Evolutionary conservation across 352 stramenopile species (phyloP), one percentile per base, ranked within the genome.

Genomic region (Pythium dissotocum): DNA sequence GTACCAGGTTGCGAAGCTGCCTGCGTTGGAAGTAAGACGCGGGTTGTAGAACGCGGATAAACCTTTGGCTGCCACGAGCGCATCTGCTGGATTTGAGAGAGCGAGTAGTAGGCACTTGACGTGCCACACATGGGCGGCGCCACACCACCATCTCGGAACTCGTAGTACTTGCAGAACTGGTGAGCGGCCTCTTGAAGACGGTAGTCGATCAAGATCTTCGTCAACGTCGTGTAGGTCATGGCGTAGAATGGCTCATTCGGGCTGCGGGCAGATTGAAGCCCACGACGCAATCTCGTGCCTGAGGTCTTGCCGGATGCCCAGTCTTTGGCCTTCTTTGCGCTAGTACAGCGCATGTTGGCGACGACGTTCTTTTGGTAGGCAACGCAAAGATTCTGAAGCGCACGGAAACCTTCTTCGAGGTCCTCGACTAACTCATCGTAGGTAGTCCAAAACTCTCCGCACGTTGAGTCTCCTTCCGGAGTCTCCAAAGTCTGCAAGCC

Each of bases 141-240:
- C 10, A 59, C 38, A 14, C 60, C 38, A 14, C 60, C 49, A 1
- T 30, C 28, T 30, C 28, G 28, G 28, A 30, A 30, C 28, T 30
- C 28, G 28, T 30, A 30, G 28, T 30, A 30, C 28, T 30, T 30
- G 28, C 28, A 30, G 28, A 30, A 30, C 28, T 30, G 28, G 28
- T 30, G 28, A 30, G 28, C 28, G 28, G 28, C 28, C 28, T 30
- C 28, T 30, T 30, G 28, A 30, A 30, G 28, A 5, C 28, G 28
- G 4, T 30, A 30, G 28, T 30, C 28, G 28, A 30, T 0, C 28
- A 30, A 30, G 36, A 58, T 35, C 13, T 58, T 57, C 18, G 33
- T 44, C 13, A 65, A 30, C 32, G 46, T n/a, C 13, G 46, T 58
- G 46, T 65, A 65, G 2, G 46, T 57, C 59, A 65, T 58, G 30